Base-by-base conservation (phyloP, 805 yeast genomes). In the Hanseniaspora taiwanica region DNA sequence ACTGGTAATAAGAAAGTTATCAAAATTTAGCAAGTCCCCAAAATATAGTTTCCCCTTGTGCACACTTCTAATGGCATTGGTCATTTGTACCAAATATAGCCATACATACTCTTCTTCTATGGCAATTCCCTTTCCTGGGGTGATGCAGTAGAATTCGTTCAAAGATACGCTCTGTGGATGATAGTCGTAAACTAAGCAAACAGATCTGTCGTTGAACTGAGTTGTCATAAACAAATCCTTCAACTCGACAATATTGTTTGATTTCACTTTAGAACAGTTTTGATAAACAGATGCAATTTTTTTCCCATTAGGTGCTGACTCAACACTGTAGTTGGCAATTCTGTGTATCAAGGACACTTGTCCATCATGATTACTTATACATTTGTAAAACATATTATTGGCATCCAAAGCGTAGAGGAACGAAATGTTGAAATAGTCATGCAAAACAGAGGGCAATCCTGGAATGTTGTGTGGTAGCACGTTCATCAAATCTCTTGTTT, bases 211-310 rank as follows among this genome's bases (percentile, higher is more conserved):
- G 35, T 84, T 89, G 63, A 91, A 91, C 4, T 85, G 80, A 42
- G 85, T 72, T 5, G 89, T 76, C 1, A 95, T 79, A 57, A 91
- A 89, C 6, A 91, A 85, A 54, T 87, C 96, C 34, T 73, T 70
- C 5, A 85, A 61, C 32, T 71, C 67, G 1, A 81, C 82, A 18
- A 84, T 63, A 49, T 79, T 78, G 2, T 84, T 70, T 46, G 64
- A 61, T 6, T 47, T 7, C 42, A 41, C 12, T 79, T 46, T 12
- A 64, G 63, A 42, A 64, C 71, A 96, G 96, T 89, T 45, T 60
- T 66, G 49, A 77, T 76, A 41, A 82, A 71, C 5, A 69, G 47
- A 60, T 29, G 68, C 65, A 48, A 87, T 71, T 21, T 80, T 73
- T 38, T 65, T 58, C 45, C 83, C 83, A 38, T 76, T 72, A 24